Percentiles rank a stretch among this genome's conserved stretches.
Evolutionary conservation across 2,329 filamentous ascomycete genomes (phyloP).

Genomic region (Ophiostoma piceae): DNA sequence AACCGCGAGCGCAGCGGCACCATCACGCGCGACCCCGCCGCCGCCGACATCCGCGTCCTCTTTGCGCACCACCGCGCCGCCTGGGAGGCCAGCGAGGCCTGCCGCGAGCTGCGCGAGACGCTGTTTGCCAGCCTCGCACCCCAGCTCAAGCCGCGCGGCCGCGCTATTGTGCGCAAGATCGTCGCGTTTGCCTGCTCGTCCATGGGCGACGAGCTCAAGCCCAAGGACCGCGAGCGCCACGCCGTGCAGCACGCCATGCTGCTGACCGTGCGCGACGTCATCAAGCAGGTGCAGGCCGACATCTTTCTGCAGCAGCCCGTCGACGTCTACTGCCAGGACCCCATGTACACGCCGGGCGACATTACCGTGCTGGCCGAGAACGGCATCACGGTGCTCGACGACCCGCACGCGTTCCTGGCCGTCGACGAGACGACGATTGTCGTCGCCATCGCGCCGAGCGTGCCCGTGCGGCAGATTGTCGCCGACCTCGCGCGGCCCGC

Average conservation of each 20-base stretch:
- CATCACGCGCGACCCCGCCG: neutral
- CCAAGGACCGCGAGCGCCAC: slow-evolving; percentile 16
- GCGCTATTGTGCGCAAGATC: slow-evolving; percentile 21
- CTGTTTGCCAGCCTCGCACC: slow-evolving; percentile 20
- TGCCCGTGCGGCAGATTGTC: slow-evolving; percentile 34
- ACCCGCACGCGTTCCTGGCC: slow-evolving; percentile 34
- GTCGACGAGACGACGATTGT: slow-evolving; percentile 33
- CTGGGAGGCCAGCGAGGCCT: slow-evolving; percentile 26
- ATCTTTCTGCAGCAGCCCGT: slow-evolving; percentile 14
- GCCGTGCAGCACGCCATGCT: slow-evolving; percentile 27
- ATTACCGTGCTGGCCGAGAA: slow-evolving; percentile 27
- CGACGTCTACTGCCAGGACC: slow-evolving; percentile 29
- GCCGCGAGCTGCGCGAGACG: slow-evolving; percentile 23
- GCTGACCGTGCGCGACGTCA: slow-evolving; percentile 26
- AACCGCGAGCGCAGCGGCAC: slow-evolving; percentile 2
- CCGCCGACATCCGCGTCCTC: slow-evolving; percentile 15
- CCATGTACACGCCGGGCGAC: slow-evolving; percentile 29
- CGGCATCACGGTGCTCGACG: slow-evolving; percentile 31
- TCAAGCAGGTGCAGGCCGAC: slow-evolving; percentile 22
- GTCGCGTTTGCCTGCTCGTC: slow-evolving; percentile 27
- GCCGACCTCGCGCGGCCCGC: slow-evolving; percentile 34
- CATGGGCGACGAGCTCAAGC: slow-evolving; percentile 21
- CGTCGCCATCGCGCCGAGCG: slow-evolving; percentile 30
- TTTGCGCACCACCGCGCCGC: slow-evolving; percentile 16
- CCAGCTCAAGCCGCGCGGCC: slow-evolving; percentile 18